phyloP scores from a whole-genome alignment of 495 filamentous ascomycete genomes.

The Cladorrhinum samala region DNA sequence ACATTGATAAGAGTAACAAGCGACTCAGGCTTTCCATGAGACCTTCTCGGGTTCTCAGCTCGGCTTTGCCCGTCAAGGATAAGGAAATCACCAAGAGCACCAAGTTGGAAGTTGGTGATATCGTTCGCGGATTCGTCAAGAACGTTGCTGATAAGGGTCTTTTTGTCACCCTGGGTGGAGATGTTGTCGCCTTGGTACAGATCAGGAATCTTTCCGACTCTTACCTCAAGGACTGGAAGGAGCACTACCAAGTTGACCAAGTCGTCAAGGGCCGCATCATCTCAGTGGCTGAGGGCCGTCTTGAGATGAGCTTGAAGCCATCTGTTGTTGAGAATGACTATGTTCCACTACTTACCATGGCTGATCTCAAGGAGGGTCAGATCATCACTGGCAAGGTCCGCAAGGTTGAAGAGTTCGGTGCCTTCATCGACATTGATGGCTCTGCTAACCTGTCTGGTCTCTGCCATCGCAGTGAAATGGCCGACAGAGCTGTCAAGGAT shows the following conservation, averaged over 20 bases:
- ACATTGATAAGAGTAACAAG: constrained; percentile 78
- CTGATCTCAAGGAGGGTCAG: constrained; percentile 70
- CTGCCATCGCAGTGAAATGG: constrained; percentile 86
- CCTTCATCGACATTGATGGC: constrained; percentile 83
- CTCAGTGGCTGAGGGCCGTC: constrained; percentile 59
- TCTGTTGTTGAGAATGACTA: constrained; percentile 77
- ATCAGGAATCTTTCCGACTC: constrained; percentile 84
- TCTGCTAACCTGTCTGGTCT: constrained; percentile 83
- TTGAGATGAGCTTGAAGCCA: constrained; percentile 81
- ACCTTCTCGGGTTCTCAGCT: constrained; percentile 82
- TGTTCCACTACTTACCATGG: constrained; percentile 59
- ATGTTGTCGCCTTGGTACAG: constrained; percentile 73
- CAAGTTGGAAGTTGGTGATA: constrained; percentile 69
- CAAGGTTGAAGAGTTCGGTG: constrained; percentile 90
- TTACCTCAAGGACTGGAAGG: constrained; percentile 93
- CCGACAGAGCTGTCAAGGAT: constrained; percentile 70
- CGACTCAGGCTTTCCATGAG: constrained; percentile 72
- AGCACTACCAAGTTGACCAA: constrained; percentile 76
- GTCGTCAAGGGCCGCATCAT: constrained; percentile 83
- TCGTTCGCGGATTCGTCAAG: constrained; percentile 84
- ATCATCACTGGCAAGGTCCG: constrained; percentile 81
- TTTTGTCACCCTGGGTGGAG: constrained; percentile 71
- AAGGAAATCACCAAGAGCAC: constrained; percentile 61
- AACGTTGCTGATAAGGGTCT: constrained; percentile 79
- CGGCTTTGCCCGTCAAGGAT: constrained; percentile 75